phyloP scores from a whole-genome alignment of 2,329 filamentous ascomycete species.

The Microcyclosporella mali region DNA sequence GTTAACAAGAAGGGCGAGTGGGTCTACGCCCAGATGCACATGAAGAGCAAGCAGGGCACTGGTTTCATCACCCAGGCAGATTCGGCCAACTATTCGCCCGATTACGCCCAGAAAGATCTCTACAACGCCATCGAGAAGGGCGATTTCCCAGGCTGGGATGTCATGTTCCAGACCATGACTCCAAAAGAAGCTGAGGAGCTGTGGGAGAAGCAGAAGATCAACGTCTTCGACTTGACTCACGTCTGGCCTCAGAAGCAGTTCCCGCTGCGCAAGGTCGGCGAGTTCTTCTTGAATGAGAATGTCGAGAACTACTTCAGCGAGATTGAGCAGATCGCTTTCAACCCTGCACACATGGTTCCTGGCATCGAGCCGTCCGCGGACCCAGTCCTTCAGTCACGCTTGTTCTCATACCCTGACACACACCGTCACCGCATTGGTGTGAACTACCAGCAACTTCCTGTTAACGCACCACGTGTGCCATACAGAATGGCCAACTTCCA shows the following conservation, averaged over 20 bases:
- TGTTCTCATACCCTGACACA: slow-evolving; percentile 66
- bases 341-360: slow-evolving; percentile 59
- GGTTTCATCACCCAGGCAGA: slow-evolving; percentile 49
- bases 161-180: slow-evolving; percentile 48
- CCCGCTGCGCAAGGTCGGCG: slow-evolving; percentile 49
- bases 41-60: slow-evolving; percentile 49
- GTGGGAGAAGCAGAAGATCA: slow-evolving; percentile 50
- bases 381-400: slow-evolving; percentile 61
- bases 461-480: slow-evolving; percentile 50
- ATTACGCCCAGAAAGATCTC: slow-evolving; percentile 49
- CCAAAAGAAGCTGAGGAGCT: slow-evolving; percentile 47
- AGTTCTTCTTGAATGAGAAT: slow-evolving; percentile 50
- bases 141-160: slow-evolving; percentile 48
- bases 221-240: slow-evolving; percentile 50
- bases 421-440: slow-evolving; percentile 52
- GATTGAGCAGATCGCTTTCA: slow-evolving; percentile 66
- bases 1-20: slow-evolving; percentile 49
- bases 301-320: slow-evolving; percentile 58
- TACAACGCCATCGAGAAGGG: slow-evolving; percentile 49
- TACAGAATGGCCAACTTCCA: slow-evolving; percentile 60
- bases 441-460: slow-evolving; percentile 56
- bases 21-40: slow-evolving; percentile 49
- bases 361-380: slow-evolving; percentile 65
- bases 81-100: slow-evolving; percentile 45
- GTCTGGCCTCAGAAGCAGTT: slow-evolving; percentile 50